Evolutionary conservation across 2,329 filamentous ascomycete genomes (phyloP).

Genomic region (Fusarium luffae): DNA sequence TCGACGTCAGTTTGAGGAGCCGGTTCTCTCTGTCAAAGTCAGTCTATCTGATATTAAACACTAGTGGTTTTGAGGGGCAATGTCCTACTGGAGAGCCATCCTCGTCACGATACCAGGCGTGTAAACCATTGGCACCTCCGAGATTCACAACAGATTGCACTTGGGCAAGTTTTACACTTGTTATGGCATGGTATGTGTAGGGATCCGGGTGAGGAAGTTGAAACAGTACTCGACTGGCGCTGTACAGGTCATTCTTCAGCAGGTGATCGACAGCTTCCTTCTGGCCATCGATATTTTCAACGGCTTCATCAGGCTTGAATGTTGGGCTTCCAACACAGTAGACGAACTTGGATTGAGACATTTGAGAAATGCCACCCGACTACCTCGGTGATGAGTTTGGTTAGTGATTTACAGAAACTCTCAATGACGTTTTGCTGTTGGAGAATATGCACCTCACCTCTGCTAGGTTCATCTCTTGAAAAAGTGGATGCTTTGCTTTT

Average conservation of each 20-base stretch:
- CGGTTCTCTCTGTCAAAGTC: conserved; percentile 52
- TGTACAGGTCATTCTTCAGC: conserved; percentile 56
- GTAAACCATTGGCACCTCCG: conserved; percentile 59
- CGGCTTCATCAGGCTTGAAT: conserved; percentile 57
- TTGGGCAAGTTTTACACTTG: conserved; percentile 60
- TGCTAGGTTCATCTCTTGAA: background rate
- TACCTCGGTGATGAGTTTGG: background rate
- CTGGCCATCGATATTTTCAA: conserved; percentile 54
- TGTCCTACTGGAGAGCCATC: conserved; percentile 50
- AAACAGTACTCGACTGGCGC: conserved; percentile 58
- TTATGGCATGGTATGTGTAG: conserved; percentile 64
- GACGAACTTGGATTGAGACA: conserved; percentile 48
- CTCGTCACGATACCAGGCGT: conserved; percentile 60
- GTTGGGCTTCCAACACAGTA: conserved; percentile 59
- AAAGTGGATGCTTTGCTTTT: conserved; percentile 30
- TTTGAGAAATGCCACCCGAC: conserved; percentile 18
- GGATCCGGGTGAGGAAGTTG: conserved; percentile 56
- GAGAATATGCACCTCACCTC: background rate
- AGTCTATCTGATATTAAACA: conserved; percentile 11
- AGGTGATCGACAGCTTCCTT: conserved; percentile 53
- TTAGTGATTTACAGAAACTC: conserved; percentile 10
- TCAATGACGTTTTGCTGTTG: conserved; percentile 31
- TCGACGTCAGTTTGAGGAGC: conserved; percentile 69
- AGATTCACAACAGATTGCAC: conserved; percentile 60
- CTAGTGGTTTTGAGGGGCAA: background rate